A percentile compares a stretch with the other conserved stretches of the same genome.
Conservation (phyloP, 768 basidiomycete species). For the Galerina sulciceps region DNA sequence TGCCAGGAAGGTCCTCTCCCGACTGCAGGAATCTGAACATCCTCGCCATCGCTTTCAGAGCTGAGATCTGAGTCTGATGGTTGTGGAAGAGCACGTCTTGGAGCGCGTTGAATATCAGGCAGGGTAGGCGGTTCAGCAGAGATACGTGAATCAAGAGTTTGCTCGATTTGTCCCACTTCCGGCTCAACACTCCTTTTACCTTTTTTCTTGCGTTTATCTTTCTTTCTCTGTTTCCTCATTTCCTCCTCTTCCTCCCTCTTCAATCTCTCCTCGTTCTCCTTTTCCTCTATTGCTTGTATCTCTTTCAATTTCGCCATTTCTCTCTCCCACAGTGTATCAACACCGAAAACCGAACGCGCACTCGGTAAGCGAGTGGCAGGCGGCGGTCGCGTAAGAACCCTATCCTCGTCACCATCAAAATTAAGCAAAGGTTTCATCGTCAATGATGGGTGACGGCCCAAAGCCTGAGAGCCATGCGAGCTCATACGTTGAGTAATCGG, state of each 20-base stretch:
- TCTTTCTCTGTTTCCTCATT: conserved; percentile 48
- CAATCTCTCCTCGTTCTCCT: conserved; percentile 55
- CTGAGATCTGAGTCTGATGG: conserved; percentile 51
- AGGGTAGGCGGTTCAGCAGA: conserved; percentile 39
- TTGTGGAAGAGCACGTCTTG: conserved; percentile 40
- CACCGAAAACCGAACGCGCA: conserved; percentile 87
- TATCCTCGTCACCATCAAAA: conserved; percentile 61
- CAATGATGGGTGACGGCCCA: conserved; percentile 52
- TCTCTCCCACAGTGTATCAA: conserved; percentile 91
- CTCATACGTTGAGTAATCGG: conserved; percentile 50
- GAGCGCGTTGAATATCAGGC: conserved; percentile 45
- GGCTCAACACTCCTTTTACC: conserved; percentile 25
- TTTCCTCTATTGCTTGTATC: conserved; percentile 72
- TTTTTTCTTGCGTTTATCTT: conserved; percentile 54
- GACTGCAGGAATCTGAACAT: conserved; percentile 7
- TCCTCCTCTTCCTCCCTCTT: conserved; percentile 50
- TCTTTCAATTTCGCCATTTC: conserved; percentile 82
- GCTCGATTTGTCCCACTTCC: conserved; percentile 18
- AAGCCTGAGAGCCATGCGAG: conserved; percentile 44
- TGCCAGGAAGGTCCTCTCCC: conserved; percentile 39
- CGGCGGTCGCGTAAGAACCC: conserved; percentile 28
- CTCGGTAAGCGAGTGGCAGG: conserved; percentile 21
- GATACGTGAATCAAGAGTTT: conserved; percentile 14
- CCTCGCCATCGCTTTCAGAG: conserved; percentile 48
- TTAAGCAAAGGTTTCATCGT: conserved; percentile 69